Base-by-base conservation (phyloP, 2,329 filamentous ascomycete genomes). In the Alternaria triticina region DNA sequence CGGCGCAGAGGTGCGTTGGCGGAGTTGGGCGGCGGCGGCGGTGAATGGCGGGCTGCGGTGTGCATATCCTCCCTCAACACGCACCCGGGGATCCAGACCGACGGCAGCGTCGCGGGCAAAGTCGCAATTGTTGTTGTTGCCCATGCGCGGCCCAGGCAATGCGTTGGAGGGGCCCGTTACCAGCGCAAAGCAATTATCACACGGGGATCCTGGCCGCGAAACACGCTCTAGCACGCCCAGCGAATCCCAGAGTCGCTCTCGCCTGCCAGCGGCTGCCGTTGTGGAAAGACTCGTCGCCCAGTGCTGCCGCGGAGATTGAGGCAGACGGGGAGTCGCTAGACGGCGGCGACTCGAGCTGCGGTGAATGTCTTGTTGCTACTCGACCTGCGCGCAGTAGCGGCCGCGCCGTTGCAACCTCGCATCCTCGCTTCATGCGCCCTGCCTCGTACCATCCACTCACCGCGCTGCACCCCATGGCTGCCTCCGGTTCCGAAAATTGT, bases 121-220 rank as follows among this genome's bases (percentile, higher is more conserved):
- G 62, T 30, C 23, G 27, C 59, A 58, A 50, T 54, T 66, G 62
- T 66, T 68, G 67, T 68, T 69, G 59, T 67, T 63, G 69, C 64
- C 65, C 66, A 69, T 68, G 67, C 70, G 68, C 69, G 50, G 61
- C 60, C 61, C 64, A 65, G 57, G 57, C 44, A 60, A 47, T 62
- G 54, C 60, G 66, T 61, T 68, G 66, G 68, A 68, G 70, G 67
- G 70, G 70, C 70, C 65, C 62, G 68, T 71, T 61, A 57, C 57
- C 62, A 64, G 64, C 71, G 58, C 72, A 68, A 67, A 69, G 70
- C 65, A 56, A 58, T 63, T 70, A 70, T 66, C 55, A 54, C 65
- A 67, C 66, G 71, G 73, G 73, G 72, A 76, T 76, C 76, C 61
- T 63, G 61, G 61, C 61, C 36, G 57, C 61, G 45, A 55, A 51